Percentiles rank a stretch among this genome's conserved stretches.
Evolutionary conservation across 2,329 filamentous ascomycete species (phyloP).

Genomic region (Exophiala oligosperma): DNA sequence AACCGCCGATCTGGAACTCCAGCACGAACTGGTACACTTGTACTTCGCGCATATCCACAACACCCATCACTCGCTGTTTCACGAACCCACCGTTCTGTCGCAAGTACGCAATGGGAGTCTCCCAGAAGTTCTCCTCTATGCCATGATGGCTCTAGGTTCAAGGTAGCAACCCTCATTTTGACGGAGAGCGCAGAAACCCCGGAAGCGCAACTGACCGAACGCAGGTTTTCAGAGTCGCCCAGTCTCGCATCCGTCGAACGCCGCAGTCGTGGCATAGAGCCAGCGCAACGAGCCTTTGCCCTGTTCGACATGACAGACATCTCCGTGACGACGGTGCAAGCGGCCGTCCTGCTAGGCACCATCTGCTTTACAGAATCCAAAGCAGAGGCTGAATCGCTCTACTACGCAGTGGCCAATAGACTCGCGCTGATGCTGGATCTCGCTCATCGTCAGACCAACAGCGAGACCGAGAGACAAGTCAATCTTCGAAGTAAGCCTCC

Average conservation of each 20-base stretch:
- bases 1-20: not conserved
- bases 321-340: constrained; percentile 39
- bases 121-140: not conserved
- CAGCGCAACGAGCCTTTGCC: constrained; percentile 5
- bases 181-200: not conserved
- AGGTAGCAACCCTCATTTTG: not conserved
- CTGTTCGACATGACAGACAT: constrained; percentile 37
- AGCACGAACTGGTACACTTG: not conserved
- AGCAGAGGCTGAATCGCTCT: constrained; percentile 39
- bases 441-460: constrained; percentile 31
- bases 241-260: constrained; percentile 3
- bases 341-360: constrained; percentile 40
- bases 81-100: constrained; percentile 10
- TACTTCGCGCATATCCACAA: constrained; percentile 22
- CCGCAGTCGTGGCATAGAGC: constrained; percentile 5
- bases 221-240: constrained; percentile 10
- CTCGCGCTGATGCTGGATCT: constrained; percentile 39
- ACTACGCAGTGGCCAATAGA: constrained; percentile 39
- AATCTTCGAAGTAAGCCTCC: constrained; percentile 30
- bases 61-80: constrained; percentile 17
- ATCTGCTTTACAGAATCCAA: constrained; percentile 33
- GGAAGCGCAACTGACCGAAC: not conserved
- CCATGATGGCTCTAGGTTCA: not conserved
- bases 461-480: constrained; percentile 35
- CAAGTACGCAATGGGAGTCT: not conserved